Evolutionary conservation across 1,284 basidiomycete species (phyloP).

Genomic region (Ceraceosorus guamensis): DNA sequence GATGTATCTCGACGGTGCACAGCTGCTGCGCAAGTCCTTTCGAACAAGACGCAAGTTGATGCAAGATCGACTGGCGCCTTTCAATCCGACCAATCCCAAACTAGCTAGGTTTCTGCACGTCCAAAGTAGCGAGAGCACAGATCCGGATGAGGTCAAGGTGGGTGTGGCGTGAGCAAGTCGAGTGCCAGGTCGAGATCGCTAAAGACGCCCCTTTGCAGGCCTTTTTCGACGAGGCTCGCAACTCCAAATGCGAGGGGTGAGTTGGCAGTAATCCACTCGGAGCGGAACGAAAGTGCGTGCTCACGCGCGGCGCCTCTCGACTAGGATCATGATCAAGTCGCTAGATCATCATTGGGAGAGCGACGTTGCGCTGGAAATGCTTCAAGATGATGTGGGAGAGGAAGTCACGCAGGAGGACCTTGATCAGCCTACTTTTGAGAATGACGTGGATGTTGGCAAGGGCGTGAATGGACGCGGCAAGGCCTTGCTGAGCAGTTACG

Average conservation of each 20-base stretch:
- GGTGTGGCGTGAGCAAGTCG: background rate
- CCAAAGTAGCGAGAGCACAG: constrained; percentile 64
- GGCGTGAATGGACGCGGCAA: constrained; percentile 54
- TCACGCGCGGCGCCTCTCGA: too few species aligned
- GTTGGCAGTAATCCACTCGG: too few species aligned
- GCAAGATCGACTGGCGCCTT: constrained; percentile 52
- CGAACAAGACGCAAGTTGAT: constrained; percentile 65
- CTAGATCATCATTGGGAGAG: constrained; percentile 46
- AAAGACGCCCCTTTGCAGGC: constrained; percentile 23
- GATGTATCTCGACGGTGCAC: constrained; percentile 55
- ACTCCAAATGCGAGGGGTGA: constrained; percentile 71
- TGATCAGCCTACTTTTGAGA: constrained; percentile 29
- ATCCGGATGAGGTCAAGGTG: constrained; percentile 59
- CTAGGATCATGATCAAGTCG: constrained; percentile 67
- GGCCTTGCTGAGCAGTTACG: constrained; percentile 76
- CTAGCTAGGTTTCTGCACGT: constrained; percentile 70
- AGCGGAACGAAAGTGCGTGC: too few species aligned
- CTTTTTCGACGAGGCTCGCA: constrained; percentile 74
- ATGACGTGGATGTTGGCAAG: constrained; percentile 26
- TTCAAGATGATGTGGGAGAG: constrained; percentile 32
- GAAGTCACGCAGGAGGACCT: constrained; percentile 12
- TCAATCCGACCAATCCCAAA: constrained; percentile 49
- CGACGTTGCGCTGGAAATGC: constrained; percentile 19
- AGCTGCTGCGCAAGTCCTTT: constrained; percentile 65
- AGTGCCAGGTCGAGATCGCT: too few species aligned